Base-by-base conservation (phyloP, 345 rosid genomes). In the Eucalyptus victrix region DNA sequence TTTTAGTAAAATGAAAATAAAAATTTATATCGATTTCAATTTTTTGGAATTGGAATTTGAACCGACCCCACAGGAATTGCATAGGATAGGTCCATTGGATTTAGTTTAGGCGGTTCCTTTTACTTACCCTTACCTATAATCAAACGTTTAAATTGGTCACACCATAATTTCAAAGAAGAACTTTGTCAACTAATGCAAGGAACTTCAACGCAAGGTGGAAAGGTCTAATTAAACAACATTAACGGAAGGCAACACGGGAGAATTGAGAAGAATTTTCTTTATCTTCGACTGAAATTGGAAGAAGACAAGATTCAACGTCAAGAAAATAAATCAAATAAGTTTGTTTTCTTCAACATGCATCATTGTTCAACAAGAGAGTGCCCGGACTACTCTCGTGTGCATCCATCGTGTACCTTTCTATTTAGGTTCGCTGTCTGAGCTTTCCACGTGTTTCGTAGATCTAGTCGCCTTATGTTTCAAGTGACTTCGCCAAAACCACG, bases 21-120 rank as follows among this genome's bases (percentile, higher is more conserved):
- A 53, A 53, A 53, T 8, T 53, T 19, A 19, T 19, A 53, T 53
- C 1, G 0, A 53, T 53, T 53, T 53, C 26, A 21, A 21, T 19
- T 19, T 53, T 53, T 53, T 4, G 58, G 26, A 53, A 53, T 2
- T 53, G 10, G 2, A 21, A 53, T 53, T 19, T 53, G 58, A 4
- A 53, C 2, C 0, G 1, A 5, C 2, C 58, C 11, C 58, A 21
- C 0, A 21, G 0, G 5, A 21, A 53, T 53, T 53, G 26, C 26
- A 53, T 2, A 53, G 1, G 4, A 53, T 53, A 19, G 24, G 58
- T 19, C 58, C 2, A 2, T 3, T 53, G 2, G 2, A 5, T 53
- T 2, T 2, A 8, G 1, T 53, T 53, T 53, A 2, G 9, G 58
- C 0, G 1, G 11, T 21, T 21, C 58, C 1, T 53, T 53, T 19